Conservation (phyloP, 805 yeast genomes). For the Ogataea thermomethanolica region DNA sequence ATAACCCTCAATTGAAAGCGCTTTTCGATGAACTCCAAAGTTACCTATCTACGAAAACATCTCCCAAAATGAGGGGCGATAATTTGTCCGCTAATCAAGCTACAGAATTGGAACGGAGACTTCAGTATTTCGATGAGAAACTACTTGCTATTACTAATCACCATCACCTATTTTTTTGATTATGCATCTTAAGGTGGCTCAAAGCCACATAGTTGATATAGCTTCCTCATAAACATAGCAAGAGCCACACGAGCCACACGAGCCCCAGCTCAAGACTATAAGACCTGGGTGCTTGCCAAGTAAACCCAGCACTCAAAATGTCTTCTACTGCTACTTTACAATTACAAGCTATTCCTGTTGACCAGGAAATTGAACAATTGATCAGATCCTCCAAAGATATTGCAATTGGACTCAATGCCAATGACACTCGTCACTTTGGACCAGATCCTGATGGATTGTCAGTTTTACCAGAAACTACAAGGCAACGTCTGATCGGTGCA, state of each 20-base stretch:
- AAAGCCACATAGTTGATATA: not conserved
- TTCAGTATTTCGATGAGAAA: constrained; percentile 5
- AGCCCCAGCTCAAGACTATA: not conserved
- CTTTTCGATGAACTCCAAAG: constrained; percentile 5
- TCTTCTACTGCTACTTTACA: constrained; percentile 14
- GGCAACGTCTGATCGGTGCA: constrained; percentile 33
- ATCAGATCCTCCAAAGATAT: constrained; percentile 16
- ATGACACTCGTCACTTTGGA: constrained; percentile 14
- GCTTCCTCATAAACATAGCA: too few species aligned
- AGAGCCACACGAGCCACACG: not conserved
- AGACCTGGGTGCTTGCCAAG: not conserved
- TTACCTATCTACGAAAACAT: not conserved
- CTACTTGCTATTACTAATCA: constrained; percentile 1
- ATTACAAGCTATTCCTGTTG: constrained; percentile 17
- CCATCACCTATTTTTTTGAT: constrained; percentile 4
- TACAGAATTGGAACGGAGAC: not conserved
- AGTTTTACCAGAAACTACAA: constrained; percentile 29
- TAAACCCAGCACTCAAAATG: not conserved
- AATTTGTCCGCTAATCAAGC: not conserved
- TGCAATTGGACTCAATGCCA: constrained; percentile 12
- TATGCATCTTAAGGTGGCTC: constrained; percentile 2
- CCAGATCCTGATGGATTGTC: constrained; percentile 25
- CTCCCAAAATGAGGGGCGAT: not conserved
- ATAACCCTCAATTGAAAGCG: not conserved
- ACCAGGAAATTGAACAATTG: constrained; percentile 24